These are phyloP conservation scores for Ceratonia siliqua DNA, from an alignment of 306 rosid species.

Conservation along the genomic window DNA sequence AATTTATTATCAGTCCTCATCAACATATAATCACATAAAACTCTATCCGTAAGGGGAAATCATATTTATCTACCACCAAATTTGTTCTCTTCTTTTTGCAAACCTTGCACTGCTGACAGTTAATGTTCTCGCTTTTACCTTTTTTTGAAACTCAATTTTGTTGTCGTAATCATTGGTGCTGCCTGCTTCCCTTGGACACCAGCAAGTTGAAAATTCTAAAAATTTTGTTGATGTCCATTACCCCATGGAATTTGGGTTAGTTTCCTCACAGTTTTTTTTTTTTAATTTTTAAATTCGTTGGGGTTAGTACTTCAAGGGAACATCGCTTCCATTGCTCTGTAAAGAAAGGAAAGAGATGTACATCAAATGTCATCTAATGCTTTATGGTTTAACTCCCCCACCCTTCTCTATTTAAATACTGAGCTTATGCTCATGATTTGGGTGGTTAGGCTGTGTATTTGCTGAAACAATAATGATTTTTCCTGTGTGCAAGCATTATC, in stretches of 20 bases:
- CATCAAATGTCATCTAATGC: neutral
- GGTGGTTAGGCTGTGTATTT: slow-evolving; percentile 9
- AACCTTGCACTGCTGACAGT: neutral
- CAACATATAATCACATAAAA: neutral
- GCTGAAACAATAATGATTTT: slow-evolving; percentile 12
- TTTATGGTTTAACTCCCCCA: neutral
- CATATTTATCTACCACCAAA: neutral
- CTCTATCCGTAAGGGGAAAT: neutral
- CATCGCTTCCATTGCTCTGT: neutral
- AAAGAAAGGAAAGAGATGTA: neutral
- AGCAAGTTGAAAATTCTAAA: neutral
- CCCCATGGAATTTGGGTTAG: neutral
- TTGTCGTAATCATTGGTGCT: neutral
- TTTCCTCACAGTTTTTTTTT: neutral
- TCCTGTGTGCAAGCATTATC: neutral
- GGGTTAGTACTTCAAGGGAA: neutral
- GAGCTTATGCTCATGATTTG: neutral
- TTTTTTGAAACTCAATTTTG: slow-evolving; percentile 10
- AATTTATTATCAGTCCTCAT: neutral
- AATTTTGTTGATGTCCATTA: neutral
- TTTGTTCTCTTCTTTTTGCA: neutral
- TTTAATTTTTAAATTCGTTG: neutral
- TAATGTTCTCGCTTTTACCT: neutral
- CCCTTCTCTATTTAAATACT: neutral
- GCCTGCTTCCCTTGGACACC: neutral